Base-by-base conservation (phyloP, 306 rosid species). In the Lathyrus oleraceus region DNA sequence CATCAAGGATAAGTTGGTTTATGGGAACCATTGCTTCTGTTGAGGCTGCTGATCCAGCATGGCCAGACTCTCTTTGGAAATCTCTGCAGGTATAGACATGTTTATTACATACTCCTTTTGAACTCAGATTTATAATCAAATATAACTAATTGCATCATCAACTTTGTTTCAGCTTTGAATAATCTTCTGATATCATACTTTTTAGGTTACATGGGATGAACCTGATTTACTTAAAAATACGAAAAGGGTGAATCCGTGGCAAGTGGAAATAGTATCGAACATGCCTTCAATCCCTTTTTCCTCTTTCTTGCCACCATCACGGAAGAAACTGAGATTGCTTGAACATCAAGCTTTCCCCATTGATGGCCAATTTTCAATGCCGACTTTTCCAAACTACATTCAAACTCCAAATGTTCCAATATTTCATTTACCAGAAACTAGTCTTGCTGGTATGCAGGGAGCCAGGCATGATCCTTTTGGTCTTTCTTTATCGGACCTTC, bases 371-470 rank as follows among this genome's bases (percentile, higher is more conserved):
- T 62, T 87, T 79, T 66, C 83, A 17, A 57, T 81, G 69, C 87
- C 94, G 8, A 49, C 83, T 44, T 86, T 80, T 58, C 47, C 93
- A 17, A 71, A 77, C 77, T 80, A 80, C 57, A 73, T 85, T 73
- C 70, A 81, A 67, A 81, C 83, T 61, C 57, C 94, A 28, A 52
- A 12, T 12, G 78, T 76, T 76, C 90, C 79, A 35, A 89, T 84
- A 4, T 75, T 84, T 80, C 77, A 72, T 79, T 75, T 79, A 65
- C 83, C 82, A 64, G 88, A 89, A 66, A 87, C 65, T 72, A 52
- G 79, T 85, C 92, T 96, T 89, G 95, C 92, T 84, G 92, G 96
- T 96, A 92, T 92, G 95, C 98, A 92, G 98, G 98, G 98, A 92
- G 98, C 98, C 95, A 87, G 95, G 96, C 96, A 92, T 82, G 88